Evolutionary conservation across 805 yeast species (phyloP).

Genomic region (Metschnikowia santaceciliae): DNA sequence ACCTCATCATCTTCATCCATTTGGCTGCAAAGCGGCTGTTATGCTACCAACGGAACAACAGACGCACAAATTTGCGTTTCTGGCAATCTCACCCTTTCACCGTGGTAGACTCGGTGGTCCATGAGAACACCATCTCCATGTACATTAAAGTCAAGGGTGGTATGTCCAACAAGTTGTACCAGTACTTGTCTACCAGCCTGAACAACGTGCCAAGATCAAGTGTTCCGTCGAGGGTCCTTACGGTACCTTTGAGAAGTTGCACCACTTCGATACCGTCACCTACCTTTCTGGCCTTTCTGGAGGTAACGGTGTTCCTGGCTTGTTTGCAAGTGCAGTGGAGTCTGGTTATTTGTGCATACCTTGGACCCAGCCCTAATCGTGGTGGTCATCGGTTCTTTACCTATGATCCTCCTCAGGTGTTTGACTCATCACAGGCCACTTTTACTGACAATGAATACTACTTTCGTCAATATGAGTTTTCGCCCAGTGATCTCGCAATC

Average conservation of each 20-base stretch:
- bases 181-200: conserved; percentile 27
- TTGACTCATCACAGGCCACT: too few species aligned
- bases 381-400: too few species aligned
- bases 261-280: conserved; percentile 43
- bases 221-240: conserved; percentile 61
- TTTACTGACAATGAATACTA: too few species aligned
- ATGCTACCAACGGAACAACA: too few species aligned
- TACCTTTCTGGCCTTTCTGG: conserved; percentile 63
- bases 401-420: too few species aligned
- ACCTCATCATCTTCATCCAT: too few species aligned
- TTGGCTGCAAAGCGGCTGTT: too few species aligned
- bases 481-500: too few species aligned
- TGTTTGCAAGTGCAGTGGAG: conserved; percentile 40
- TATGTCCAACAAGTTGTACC: conserved; percentile 43
- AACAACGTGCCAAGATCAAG: conserved; percentile 32
- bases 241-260: conserved; percentile 47
- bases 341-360: too few species aligned
- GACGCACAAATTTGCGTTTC: too few species aligned
- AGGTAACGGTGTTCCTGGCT: conserved; percentile 62
- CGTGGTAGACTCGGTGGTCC: conserved; percentile 39
- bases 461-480: too few species aligned
- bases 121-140: conserved; percentile 38
- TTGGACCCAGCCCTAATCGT: too few species aligned
- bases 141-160: conserved; percentile 57
- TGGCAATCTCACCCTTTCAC: conserved; percentile 81